Conservation (phyloP, 805 yeast species). For the Diddensiella caesifluorescens region DNA sequence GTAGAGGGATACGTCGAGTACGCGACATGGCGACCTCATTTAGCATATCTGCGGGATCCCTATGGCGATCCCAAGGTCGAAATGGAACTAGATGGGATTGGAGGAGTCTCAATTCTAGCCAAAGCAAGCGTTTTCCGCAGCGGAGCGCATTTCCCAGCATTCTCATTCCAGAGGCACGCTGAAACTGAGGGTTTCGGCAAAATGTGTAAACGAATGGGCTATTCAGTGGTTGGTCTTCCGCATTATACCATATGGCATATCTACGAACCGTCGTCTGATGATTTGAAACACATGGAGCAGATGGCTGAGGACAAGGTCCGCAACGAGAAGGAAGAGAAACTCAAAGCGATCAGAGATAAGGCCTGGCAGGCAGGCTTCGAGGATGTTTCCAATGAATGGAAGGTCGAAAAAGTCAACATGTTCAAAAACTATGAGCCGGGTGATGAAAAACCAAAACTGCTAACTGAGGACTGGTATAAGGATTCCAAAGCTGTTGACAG, state of each 20-base stretch:
- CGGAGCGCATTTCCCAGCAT: slow-evolving; percentile 96
- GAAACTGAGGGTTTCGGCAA: slow-evolving; percentile 98
- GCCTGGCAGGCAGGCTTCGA: slow-evolving; percentile 73
- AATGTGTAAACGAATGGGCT: slow-evolving; percentile 82
- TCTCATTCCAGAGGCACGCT: slow-evolving; percentile 92
- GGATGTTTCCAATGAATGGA: slow-evolving; percentile 71
- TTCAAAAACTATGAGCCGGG: slow-evolving; percentile 65
- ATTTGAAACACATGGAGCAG: slow-evolving; percentile 61
- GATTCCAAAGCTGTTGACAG: slow-evolving; percentile 10
- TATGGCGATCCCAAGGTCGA: slow-evolving; percentile 84
- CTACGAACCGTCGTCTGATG: slow-evolving; percentile 93
- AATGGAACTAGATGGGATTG: slow-evolving; percentile 92
- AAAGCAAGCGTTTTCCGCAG: slow-evolving; percentile 79
- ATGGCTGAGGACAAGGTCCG: slow-evolving; percentile 40
- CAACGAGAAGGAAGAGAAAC: slow-evolving; percentile 32
- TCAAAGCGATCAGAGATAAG: slow-evolving; percentile 33
- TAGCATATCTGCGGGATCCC: slow-evolving; percentile 91
- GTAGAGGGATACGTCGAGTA: slow-evolving; percentile 97
- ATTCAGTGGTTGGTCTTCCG: slow-evolving; percentile 82
- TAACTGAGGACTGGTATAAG: slow-evolving; percentile 21
- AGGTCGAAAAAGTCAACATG: slow-evolving; percentile 59
- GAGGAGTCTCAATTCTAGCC: slow-evolving; percentile 90
- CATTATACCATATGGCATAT: slow-evolving; percentile 97
- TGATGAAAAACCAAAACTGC: slow-evolving; percentile 22
- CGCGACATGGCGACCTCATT: slow-evolving; percentile 96